These are phyloP conservation scores for Torulaspora quercuum DNA, from an alignment of 805 yeast genomes.

Conservation along the genomic window DNA sequence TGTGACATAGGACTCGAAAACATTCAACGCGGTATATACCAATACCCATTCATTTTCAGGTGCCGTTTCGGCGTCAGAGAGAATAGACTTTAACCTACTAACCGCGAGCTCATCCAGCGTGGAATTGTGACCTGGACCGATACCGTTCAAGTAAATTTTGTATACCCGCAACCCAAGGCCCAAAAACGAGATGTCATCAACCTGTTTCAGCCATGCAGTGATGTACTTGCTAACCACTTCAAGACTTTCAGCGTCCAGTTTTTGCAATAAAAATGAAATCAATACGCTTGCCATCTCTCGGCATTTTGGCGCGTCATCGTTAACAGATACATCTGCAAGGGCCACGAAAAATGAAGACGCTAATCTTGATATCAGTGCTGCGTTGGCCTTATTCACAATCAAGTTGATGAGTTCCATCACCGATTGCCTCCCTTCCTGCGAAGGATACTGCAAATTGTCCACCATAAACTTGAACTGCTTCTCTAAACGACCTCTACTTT, in stretches of 20 bases:
- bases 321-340: slow-evolving; percentile 67
- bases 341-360: slow-evolving; percentile 80
- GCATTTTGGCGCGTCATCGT: slow-evolving; percentile 75
- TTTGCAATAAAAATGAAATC: slow-evolving; percentile 51
- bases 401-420: slow-evolving; percentile 82
- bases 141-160: slow-evolving; percentile 53
- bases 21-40: slow-evolving; percentile 61
- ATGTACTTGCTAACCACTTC: slow-evolving; percentile 38
- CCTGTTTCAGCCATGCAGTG: slow-evolving; percentile 61
- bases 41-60: slow-evolving; percentile 69
- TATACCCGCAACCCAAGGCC: slow-evolving; percentile 75
- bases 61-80: slow-evolving; percentile 39
- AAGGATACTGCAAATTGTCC: slow-evolving; percentile 75
- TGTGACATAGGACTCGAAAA: slow-evolving; percentile 44
- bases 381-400: slow-evolving; percentile 62
- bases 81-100: slow-evolving; percentile 33
- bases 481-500: slow-evolving; percentile 78
- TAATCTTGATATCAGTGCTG: slow-evolving; percentile 54
- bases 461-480: slow-evolving; percentile 79
- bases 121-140: slow-evolving; percentile 42
- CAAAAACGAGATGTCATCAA: slow-evolving; percentile 48
- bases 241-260: slow-evolving; percentile 40
- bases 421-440: slow-evolving; percentile 82
- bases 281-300: slow-evolving; percentile 77
- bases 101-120: slow-evolving; percentile 44